These are phyloP conservation scores for Geranomyces michiganensis DNA, from an alignment of 192 early-diverging fungal species.

Conservation along the genomic window DNA sequence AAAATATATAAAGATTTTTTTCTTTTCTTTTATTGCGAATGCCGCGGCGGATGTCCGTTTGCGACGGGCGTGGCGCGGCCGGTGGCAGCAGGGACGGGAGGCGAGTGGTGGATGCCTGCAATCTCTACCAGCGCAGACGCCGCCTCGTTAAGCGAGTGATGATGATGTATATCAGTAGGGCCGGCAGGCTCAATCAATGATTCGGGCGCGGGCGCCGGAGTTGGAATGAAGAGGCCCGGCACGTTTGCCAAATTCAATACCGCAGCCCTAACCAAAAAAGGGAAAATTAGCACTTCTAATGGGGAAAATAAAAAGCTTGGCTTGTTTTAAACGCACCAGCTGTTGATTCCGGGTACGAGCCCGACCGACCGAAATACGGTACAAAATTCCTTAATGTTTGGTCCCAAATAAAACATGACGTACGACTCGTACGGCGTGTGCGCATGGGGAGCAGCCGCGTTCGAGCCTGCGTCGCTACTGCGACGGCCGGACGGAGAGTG, in stretches of 20 bases:
- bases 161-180: constrained; percentile 8
- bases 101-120: constrained; percentile 12
- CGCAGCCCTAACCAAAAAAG: constrained; percentile 7
- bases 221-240: constrained; percentile 18
- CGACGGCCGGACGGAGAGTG: not conserved
- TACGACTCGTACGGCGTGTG: constrained; percentile 42
- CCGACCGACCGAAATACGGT: constrained; percentile 52
- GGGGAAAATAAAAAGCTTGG: not conserved
- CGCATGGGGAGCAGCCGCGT: not conserved
- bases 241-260: constrained; percentile 19
- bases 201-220: constrained; percentile 17
- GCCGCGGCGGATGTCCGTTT: not conserved
- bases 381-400: constrained; percentile 53
- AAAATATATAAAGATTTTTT: no score
- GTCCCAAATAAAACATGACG: constrained; percentile 55
- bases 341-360: constrained; percentile 56
- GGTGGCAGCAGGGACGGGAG: not conserved
- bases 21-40: not conserved
- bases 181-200: not conserved
- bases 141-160: constrained; percentile 17
- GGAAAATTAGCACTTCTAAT: not conserved
- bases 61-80: not conserved
- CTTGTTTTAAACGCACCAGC: constrained; percentile 41
- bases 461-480: not conserved
- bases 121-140: constrained; percentile 29